Evolutionary conservation across 2,329 filamentous ascomycete genomes (phyloP), one percentile per base, ranked within the genome.

Genomic region (Fusarium sororula): DNA sequence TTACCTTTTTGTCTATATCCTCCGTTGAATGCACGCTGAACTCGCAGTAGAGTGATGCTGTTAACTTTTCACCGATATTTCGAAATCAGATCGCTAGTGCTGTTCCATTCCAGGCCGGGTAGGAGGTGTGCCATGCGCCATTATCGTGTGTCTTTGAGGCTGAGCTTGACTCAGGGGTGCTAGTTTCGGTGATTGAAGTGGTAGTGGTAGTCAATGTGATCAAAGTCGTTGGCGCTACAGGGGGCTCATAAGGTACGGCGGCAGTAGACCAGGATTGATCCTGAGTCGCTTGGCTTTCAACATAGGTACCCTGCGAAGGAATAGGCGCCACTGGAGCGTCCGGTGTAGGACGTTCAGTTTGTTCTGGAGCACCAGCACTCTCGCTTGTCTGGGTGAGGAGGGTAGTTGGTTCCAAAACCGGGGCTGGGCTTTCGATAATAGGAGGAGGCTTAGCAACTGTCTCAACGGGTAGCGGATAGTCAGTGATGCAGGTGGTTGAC

Each of bases 101-200:
- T 5, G 85, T 85, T 58, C 77, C 81, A 68, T 85, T 87, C 83
- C 83, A 85, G 0, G 83, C 48, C 6, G 84, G 84, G 61, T 86
- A 87, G 1, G 81, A 81, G 7, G 85, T 85, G 65, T 85, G 84
- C 86, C 85, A 87, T 56, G 77, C 77, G 24, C 85, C 85, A 60
- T 87, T 73, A 63, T 87, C 85, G 45, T 83, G 80, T 18, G 80
- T 81, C 39, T 75, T 73, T n/a, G 78, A 73, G 37, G 75, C 65
- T 20, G 78, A 74, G 15, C 72, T 70, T 17, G 74, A 48, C 32
- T 38, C 48, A 11, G 65, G 60, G 24, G 55, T 37, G n/a, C 50
- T 53, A 63, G 60, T 22, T 11, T 63, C 41, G 11, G 32, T 50
- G 51, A 59, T 28, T 47, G 72, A 53, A 24, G 72, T 65, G 51